phyloP scores from a whole-genome alignment of 2,329 filamentous ascomycete species.

The Amylocarpus encephaloides region DNA sequence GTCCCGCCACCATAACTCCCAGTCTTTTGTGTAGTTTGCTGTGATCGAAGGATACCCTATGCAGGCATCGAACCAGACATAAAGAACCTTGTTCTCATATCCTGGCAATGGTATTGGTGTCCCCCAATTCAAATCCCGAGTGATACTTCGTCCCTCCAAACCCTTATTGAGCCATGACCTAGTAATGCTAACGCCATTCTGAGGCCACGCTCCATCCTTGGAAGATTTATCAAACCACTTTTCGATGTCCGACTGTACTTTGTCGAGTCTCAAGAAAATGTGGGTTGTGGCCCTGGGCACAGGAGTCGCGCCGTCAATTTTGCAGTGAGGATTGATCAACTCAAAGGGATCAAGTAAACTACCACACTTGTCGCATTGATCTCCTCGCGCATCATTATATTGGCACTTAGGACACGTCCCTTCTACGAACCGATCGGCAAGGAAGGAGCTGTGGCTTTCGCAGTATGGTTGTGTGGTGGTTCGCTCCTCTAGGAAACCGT shows the following conservation, averaged over 20 bases:
- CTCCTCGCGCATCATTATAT: constrained; percentile 64
- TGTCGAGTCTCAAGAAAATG: constrained; percentile 81
- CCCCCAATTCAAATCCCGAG: constrained; percentile 89
- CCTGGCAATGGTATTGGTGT: constrained; percentile 46
- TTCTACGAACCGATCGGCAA: constrained; percentile 83
- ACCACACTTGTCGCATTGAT: constrained; percentile 72
- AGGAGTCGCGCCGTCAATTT: constrained; percentile 78
- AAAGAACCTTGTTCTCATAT: constrained; percentile 74
- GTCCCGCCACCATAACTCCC: constrained; percentile 93
- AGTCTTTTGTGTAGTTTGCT: constrained; percentile 78
- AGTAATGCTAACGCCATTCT: constrained; percentile 70
- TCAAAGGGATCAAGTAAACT: constrained; percentile 51
- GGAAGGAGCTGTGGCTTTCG: constrained; percentile 66
- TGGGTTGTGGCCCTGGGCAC: constrained; percentile 81
- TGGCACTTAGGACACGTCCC: constrained; percentile 70
- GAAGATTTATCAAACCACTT: constrained; percentile 71
- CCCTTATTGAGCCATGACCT: constrained; percentile 79
- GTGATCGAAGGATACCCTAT: constrained; percentile 96
- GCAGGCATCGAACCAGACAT: constrained; percentile 81
- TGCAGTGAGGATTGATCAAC: constrained; percentile 81
- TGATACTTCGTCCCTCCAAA: constrained; percentile 80
- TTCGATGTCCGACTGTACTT: constrained; percentile 69
- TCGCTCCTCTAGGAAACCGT: constrained; percentile 81
- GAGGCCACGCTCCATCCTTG: constrained; percentile 68
- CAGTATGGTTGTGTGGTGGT: constrained; percentile 89